These are phyloP conservation scores for Musa beccarii DNA, from an alignment of 176 grass and related monocot genomes.

Conservation along the genomic window DNA sequence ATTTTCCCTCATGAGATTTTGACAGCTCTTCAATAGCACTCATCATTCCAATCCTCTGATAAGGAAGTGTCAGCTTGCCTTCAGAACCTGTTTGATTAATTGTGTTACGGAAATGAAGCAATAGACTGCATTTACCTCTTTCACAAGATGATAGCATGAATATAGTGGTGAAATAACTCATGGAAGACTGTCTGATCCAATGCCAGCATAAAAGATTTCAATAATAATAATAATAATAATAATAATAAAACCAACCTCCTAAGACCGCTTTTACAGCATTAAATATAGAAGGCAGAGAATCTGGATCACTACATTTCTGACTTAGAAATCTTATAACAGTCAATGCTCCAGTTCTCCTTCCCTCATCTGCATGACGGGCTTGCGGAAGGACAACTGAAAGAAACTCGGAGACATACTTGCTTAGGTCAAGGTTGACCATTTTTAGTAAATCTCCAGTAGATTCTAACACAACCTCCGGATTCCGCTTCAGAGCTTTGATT, in stretches of 20 bases:
- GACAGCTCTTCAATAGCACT: conserved; percentile 72
- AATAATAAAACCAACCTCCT: conserved; percentile 46
- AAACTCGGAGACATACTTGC: conserved; percentile 78
- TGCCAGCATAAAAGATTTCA: too few species aligned
- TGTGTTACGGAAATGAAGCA: conserved; percentile 15
- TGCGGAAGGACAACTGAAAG: conserved; percentile 73
- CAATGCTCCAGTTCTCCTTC: conserved; percentile 63
- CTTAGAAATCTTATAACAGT: conserved; percentile 62
- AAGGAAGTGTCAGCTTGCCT: conserved; percentile 74
- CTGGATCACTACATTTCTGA: conserved; percentile 86
- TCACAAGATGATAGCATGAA: neutral
- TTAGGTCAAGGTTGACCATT: conserved; percentile 65
- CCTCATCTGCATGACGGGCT: conserved; percentile 77
- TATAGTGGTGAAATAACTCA: neutral
- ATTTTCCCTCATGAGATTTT: conserved; percentile 54
- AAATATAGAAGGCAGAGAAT: conserved; percentile 71
- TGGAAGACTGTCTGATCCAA: too few species aligned
- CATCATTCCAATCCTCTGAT: conserved; percentile 80
- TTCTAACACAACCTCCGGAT: conserved; percentile 84
- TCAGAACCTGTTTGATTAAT: conserved; percentile 72
- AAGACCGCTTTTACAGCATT: conserved; percentile 74
- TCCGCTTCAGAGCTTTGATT: conserved; percentile 91
- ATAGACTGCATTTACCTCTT: neutral
- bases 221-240: neutral
- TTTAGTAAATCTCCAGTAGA: conserved; percentile 63